Conservation (phyloP, 495 filamentous ascomycete genomes). For the Trichoderma parareesei region DNA sequence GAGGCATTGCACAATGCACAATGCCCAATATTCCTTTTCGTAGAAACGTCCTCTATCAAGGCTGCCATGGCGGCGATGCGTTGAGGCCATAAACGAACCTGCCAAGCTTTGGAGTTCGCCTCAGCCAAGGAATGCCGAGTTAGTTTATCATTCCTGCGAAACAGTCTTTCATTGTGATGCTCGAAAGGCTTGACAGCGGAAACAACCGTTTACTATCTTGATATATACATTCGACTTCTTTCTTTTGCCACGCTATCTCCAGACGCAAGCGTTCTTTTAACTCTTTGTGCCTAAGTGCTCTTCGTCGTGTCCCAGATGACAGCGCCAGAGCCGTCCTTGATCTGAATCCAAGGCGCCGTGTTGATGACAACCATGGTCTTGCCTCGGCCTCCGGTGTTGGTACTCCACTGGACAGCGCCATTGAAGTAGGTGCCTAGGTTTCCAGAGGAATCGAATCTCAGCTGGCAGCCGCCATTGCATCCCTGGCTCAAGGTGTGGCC, state of each 20-base stretch:
- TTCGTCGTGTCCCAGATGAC: conserved; percentile 2
- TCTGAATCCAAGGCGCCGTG: neutral
- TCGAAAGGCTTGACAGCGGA: neutral
- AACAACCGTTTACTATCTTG: too few relatives aligned
- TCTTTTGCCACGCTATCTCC: neutral
- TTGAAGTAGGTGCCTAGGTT: neutral
- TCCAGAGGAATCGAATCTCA: neutral
- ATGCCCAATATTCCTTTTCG: too few relatives aligned
- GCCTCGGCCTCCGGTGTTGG: neutral
- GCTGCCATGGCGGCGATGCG: too few relatives aligned
- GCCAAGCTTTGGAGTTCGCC: too few relatives aligned
- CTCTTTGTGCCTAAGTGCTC: neutral
- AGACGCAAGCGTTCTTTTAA: neutral
- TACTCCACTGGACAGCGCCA: neutral
- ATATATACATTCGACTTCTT: too few relatives aligned
- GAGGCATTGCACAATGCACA: too few relatives aligned
- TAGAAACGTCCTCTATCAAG: too few relatives aligned
- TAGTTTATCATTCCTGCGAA: neutral
- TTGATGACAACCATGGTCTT: neutral
- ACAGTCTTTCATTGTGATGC: neutral
- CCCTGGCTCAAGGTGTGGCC: conserved; percentile 2
- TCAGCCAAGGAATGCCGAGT: neutral
- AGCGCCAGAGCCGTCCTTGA: conserved; percentile 4
- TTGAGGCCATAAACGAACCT: too few relatives aligned
- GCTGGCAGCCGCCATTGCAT: neutral